Evolutionary conservation across 352 stramenopile species (phyloP).

Genomic region (Elongisporangium anandrum): DNA sequence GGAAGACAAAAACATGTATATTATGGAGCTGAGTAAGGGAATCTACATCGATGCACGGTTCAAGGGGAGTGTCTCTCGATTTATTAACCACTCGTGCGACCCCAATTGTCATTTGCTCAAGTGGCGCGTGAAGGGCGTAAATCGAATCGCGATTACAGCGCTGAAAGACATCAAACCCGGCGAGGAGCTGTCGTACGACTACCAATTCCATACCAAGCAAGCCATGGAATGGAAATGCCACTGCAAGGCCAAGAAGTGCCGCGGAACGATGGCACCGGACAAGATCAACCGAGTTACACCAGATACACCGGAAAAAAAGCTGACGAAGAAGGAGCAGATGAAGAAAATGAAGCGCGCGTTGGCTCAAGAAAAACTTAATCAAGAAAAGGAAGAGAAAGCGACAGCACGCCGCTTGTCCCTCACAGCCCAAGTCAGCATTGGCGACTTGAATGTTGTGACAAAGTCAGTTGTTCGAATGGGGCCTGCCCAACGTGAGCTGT

Average conservation of each 20-base stretch:
- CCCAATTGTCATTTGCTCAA: slow-evolving; percentile 94
- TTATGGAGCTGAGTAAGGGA: slow-evolving; percentile 91
- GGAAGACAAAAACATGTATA: slow-evolving; percentile 96
- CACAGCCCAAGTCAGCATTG: slow-evolving; percentile 55
- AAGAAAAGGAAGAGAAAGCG: slow-evolving; percentile 62
- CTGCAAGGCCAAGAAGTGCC: slow-evolving; percentile 75
- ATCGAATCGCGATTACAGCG: slow-evolving; percentile 91
- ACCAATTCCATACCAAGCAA: slow-evolving; percentile 90
- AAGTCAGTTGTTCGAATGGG: slow-evolving; percentile 62
- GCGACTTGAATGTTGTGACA: slow-evolving; percentile 33
- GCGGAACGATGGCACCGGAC: slow-evolving; percentile 83
- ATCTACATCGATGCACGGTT: slow-evolving; percentile 95
- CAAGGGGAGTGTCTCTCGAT: slow-evolving; percentile 92
- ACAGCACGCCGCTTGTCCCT: slow-evolving; percentile 56
- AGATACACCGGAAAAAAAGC: slow-evolving; percentile 38
- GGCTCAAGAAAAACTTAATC: slow-evolving; percentile 58
- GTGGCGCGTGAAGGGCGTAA: slow-evolving; percentile 92
- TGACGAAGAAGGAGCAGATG: slow-evolving; percentile 77
- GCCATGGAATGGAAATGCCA: slow-evolving; percentile 86
- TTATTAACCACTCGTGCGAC: slow-evolving; percentile 97
- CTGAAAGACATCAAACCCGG: slow-evolving; percentile 85
- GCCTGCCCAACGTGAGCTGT: slow-evolving; percentile 49
- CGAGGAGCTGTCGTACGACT: slow-evolving; percentile 94
- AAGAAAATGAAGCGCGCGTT: slow-evolving; percentile 67
- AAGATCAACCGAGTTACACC: slow-evolving; percentile 45